Base-by-base conservation (phyloP, 1,284 basidiomycete genomes). In the Leccinum pseudoinsigne region DNA sequence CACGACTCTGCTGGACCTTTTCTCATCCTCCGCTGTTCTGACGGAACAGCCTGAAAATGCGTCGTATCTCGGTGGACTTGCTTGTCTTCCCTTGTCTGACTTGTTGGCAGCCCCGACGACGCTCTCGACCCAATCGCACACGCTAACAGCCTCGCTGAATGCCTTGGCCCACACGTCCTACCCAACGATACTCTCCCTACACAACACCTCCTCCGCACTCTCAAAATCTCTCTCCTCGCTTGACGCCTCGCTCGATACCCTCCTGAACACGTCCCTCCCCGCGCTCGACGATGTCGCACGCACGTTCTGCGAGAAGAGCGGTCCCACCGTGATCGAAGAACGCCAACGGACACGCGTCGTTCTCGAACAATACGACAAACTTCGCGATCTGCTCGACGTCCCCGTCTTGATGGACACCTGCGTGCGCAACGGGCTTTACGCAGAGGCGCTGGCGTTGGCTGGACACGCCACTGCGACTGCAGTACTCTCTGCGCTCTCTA, bases 331-430 rank as follows among this genome's bases (percentile, higher is more conserved):
- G 42, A 84, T 88, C 67, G 75, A 82, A 55, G 87, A 90, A 57
- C 84, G 95, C 23, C 82, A 85, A 60, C 88, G 89, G 67, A 91
- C 93, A 1, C 83, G 86, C 18, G 82, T 92, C 58, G 92, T 97
- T 11, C 85, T 94, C 64, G 93, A 96, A 68, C 91, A 96, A 69
- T 90, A 94, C 73, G 93, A 95, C 73, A 94, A 94, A 75, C 86
- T 98, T 61, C 85, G 92, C 67, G 95, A 97, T 73, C 79, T 97
- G 36, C 86, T 98, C 64, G 94, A 97, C 69, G 86, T 97, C 57
- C 95, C 95, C 5, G 81, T 91, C 57, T 84, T 98, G 28, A 92
- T 97, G 69, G 92, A 96, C 71, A 94, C 94, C 0, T 97, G 94
- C 70, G 90, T 97, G 12, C 85, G 94, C 26, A 95, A 94, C 70